Base-by-base conservation (phyloP, 176 grass and related monocot genomes). In the Aegilops umbellulata region DNA sequence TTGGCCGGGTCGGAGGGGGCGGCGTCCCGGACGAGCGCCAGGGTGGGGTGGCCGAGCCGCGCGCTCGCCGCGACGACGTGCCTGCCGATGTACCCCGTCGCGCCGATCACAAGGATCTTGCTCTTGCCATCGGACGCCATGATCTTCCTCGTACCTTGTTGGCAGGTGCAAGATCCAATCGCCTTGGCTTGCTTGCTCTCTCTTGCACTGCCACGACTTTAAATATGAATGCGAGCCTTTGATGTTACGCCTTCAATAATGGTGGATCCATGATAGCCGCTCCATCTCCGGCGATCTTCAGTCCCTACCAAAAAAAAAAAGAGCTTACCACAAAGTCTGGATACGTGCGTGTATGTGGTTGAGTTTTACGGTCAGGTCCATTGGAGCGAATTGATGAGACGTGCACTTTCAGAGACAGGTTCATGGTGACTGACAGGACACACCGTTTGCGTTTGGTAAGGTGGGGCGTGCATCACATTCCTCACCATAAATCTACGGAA, bases 51-150 rank as follows among this genome's bases (percentile, higher is more conserved):
- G 44, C 90, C 90, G 9, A 87, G 75, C 34, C 76, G 80, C 17
- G 84, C 90, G 85, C 92, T 94, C 17, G 84, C 92, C 10, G 11
- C 32, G 8, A 94, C 81, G 7, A 94, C 61, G 90, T 84, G 88
- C 65, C 47, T 69, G 41, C 92, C 89, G 44, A 94, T 82, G 84
- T 83, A 87, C 2, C 92, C 89, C 7, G 92, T 94, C 23, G 42
- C 41, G 76, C 92, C 89, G 13, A 91, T 80, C 75, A 94, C 88
- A 80, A 94, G 79, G 77, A 94, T 94, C 80, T 63, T 89, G 80
- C 80, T 87, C 87, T 84, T 94, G 27, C 1, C 41, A 11, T 20
- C 58, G 7, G 36, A 64, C 36, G 58, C 60, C 77, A 77, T 77
- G 60, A 24, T 25, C 60, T 61, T 61, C 60, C n/a, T 25, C 22